phyloP scores from a whole-genome alignment of 257 asterid genomes.

The Nicotiana noctiflora region DNA sequence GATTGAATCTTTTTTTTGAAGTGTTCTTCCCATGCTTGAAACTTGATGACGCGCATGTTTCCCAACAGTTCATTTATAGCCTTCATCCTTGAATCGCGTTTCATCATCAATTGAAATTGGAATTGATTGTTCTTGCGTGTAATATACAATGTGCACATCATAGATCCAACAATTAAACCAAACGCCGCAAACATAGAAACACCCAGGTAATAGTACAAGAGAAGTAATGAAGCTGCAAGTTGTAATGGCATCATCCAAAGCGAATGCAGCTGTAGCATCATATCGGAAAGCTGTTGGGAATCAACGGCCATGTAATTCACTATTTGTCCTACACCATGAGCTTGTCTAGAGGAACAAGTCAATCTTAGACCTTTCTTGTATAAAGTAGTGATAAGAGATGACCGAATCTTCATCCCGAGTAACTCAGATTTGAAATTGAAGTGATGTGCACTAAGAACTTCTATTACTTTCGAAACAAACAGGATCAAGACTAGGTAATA shows the following conservation, averaged over 20 bases:
- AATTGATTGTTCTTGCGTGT: conserved; percentile 26
- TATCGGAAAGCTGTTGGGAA: conserved; percentile 52
- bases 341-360: conserved; percentile 53
- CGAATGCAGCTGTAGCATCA: conserved; percentile 48
- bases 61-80: conserved; percentile 52
- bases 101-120: conserved; percentile 46
- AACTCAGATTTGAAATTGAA: conserved; percentile 47
- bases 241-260: conserved; percentile 68
- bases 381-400: conserved; percentile 40
- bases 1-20: conserved; percentile 36
- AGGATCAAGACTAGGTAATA: conserved; percentile 34
- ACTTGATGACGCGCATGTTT: conserved; percentile 60
- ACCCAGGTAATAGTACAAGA: conserved; percentile 48
- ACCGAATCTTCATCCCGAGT: conserved; percentile 64
- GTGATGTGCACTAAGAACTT: conserved; percentile 65
- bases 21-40: conserved; percentile 82
- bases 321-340: conserved; percentile 70
- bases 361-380: conserved; percentile 54
- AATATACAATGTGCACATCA: conserved; percentile 21
- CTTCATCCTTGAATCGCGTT: conserved; percentile 60
- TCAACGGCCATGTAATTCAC: conserved; percentile 82
- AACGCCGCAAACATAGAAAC: conserved; percentile 33
- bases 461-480: conserved; percentile 35
- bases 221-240: conserved; percentile 37
- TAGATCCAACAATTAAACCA: conserved; percentile 21